Evolutionary conservation across 441 rosid genomes (phyloP).

Genomic region (Viola pubescens): DNA sequence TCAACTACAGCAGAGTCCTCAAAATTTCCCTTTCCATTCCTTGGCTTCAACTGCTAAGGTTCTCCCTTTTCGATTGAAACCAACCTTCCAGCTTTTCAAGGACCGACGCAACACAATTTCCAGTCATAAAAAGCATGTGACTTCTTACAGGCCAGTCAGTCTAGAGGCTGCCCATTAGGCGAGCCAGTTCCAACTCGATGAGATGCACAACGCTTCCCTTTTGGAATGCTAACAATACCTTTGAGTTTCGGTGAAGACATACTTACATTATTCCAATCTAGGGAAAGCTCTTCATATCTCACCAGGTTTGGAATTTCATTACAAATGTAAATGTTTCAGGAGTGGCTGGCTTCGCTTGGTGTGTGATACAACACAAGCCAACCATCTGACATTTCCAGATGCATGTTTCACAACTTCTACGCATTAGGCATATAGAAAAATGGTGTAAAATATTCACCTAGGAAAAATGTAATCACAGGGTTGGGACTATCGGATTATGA

Average conservation of each 20-base stretch:
- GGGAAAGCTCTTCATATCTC: not conserved
- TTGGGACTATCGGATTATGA: slow-evolving; percentile 62
- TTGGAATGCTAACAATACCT: not conserved
- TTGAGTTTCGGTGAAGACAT: not conserved
- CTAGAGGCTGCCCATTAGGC: not conserved
- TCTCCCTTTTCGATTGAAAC: too few species aligned
- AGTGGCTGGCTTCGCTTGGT: not conserved
- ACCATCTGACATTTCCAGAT: not conserved
- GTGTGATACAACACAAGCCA: not conserved
- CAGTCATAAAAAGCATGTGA: too few species aligned
- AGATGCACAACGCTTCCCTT: not conserved
- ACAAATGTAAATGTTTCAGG: not conserved
- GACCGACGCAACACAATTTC: too few species aligned
- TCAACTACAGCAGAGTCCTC: too few species aligned
- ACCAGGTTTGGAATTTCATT: not conserved
- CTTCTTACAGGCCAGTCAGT: too few species aligned
- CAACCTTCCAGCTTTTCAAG: too few species aligned
- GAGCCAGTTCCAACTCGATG: not conserved
- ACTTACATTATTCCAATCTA: not conserved
- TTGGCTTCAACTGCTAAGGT: too few species aligned
- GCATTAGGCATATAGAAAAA: not conserved
- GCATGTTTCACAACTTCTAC: not conserved
- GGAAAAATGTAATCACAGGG: slow-evolving; percentile 19
- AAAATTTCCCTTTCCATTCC: too few species aligned
- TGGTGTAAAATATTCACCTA: not conserved